These are phyloP conservation scores for Otatea glauca DNA, from an alignment of 176 grass and related monocot species.

Conservation along the genomic window DNA sequence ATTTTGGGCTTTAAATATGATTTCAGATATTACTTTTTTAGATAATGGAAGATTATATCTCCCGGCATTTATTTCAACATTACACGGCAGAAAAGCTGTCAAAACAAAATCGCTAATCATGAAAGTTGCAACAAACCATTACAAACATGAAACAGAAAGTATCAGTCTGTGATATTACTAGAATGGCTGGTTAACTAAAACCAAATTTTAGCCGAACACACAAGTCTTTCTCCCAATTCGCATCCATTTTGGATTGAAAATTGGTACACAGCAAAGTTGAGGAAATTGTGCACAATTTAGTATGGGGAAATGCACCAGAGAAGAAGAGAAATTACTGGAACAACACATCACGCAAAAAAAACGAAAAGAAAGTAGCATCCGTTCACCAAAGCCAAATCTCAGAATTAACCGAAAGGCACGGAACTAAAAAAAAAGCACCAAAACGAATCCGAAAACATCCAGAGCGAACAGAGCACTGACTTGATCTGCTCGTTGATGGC, in stretches of 20 bases:
- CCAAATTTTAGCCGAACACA: not conserved
- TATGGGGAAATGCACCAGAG: not conserved
- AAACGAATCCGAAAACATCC: not conserved
- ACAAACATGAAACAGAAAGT: no score
- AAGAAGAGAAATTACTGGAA: not conserved
- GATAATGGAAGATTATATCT: no score
- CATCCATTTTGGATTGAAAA: not conserved
- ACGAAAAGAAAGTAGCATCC: not conserved
- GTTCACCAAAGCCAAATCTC: not conserved
- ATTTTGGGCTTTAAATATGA: not conserved
- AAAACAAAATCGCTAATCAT: no score
- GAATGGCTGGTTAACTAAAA: not conserved
- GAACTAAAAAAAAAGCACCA: not conserved
- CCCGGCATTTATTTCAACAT: no score
- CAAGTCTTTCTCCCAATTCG: not conserved
- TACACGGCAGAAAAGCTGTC: no score
- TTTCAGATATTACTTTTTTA: not conserved
- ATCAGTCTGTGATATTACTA: not conserved
- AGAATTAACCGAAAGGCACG: not conserved
- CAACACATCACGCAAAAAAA: no score
- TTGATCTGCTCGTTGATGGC: slow-evolving; percentile 95
- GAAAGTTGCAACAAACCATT: no score
- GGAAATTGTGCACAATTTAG: not conserved
- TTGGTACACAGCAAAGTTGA: not conserved
- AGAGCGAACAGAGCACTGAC: slow-evolving; percentile 16